A percentile compares a stretch with the other conserved stretches of the same genome.
Evolutionary conservation across 768 basidiomycete species (phyloP).

Genomic region (Russula compacta): DNA sequence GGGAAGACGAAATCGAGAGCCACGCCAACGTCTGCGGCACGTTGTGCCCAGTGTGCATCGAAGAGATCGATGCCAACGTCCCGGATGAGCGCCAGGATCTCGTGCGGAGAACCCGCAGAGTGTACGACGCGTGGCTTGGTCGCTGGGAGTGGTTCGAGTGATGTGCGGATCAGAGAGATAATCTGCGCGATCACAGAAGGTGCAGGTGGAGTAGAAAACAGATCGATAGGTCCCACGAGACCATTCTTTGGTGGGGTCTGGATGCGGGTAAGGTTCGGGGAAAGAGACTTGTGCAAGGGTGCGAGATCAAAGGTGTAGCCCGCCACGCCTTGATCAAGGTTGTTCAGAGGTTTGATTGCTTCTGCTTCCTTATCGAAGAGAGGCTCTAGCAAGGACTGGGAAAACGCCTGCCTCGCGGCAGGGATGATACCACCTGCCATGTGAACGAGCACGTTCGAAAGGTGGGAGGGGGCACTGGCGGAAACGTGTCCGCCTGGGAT

Average conservation of each 20-base stretch:
- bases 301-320: constrained; percentile 70
- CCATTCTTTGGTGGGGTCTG: neutral
- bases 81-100: constrained; percentile 56
- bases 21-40: constrained; percentile 58
- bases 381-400: constrained; percentile 45
- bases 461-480: constrained; percentile 13
- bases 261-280: neutral
- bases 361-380: constrained; percentile 49
- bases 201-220: neutral
- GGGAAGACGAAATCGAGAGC: constrained; percentile 78
- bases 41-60: constrained; percentile 63
- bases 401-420: constrained; percentile 56
- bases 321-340: constrained; percentile 56
- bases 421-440: constrained; percentile 53
- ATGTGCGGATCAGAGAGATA: constrained; percentile 44
- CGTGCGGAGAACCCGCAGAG: constrained; percentile 53
- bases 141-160: constrained; percentile 44
- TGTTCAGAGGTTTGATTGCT: constrained; percentile 39
- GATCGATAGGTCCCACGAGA: neutral
- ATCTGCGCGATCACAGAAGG: constrained; percentile 19
- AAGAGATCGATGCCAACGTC: constrained; percentile 68
- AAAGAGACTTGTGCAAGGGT: constrained; percentile 33
- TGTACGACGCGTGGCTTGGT: constrained; percentile 58
- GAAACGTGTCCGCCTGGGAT: constrained; percentile 12
- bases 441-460: constrained; percentile 52